A percentile compares a stretch with the other conserved stretches of the same genome.
phyloP scores from a whole-genome alignment of 352 stramenopile species.

The Globisporangium emineosum region DNA sequence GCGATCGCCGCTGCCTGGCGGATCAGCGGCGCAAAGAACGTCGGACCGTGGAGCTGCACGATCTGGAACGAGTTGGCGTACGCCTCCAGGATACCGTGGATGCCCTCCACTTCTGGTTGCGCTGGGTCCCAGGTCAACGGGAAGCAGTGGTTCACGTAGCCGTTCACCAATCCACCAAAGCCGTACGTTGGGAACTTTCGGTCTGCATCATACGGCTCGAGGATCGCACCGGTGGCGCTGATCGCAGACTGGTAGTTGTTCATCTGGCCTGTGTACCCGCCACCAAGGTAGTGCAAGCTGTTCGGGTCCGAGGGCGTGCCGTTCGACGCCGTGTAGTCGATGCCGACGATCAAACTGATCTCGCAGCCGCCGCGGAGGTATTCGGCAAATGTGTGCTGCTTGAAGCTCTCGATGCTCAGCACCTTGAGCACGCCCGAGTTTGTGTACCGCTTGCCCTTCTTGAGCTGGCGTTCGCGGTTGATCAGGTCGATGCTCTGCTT shows the following conservation, averaged over 20 bases:
- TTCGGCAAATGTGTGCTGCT: conserved; percentile 69
- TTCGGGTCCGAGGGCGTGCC: conserved; percentile 37
- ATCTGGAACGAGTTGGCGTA: conserved; percentile 70
- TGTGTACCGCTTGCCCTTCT: conserved; percentile 72
- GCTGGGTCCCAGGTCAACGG: conserved; percentile 28
- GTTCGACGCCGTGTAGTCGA: conserved; percentile 83
- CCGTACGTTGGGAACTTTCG: conserved; percentile 75
- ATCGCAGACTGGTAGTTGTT: conserved; percentile 86
- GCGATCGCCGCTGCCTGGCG: conserved; percentile 64
- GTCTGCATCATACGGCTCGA: conserved; percentile 78
- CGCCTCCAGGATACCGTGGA: conserved; percentile 51
- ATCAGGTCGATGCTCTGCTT: conserved; percentile 49
- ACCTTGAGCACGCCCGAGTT: conserved; percentile 66
- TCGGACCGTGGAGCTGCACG: conserved; percentile 70
- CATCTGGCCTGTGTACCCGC: conserved; percentile 43
- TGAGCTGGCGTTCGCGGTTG: conserved; percentile 58
- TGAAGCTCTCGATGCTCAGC: conserved; percentile 57
- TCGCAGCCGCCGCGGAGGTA: conserved; percentile 67
- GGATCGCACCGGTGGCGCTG: conserved; percentile 53
- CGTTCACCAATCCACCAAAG: conserved; percentile 72
- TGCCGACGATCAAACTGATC: conserved; percentile 74
- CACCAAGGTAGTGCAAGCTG: conserved; percentile 64
- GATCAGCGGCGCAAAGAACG: conserved; percentile 76
- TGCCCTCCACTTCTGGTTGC: conserved; percentile 58
- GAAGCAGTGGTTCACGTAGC: conserved; percentile 65